Evolutionary conservation across 2,329 filamentous ascomycete genomes (phyloP).

Genomic region (Thielaviopsis populi): DNA sequence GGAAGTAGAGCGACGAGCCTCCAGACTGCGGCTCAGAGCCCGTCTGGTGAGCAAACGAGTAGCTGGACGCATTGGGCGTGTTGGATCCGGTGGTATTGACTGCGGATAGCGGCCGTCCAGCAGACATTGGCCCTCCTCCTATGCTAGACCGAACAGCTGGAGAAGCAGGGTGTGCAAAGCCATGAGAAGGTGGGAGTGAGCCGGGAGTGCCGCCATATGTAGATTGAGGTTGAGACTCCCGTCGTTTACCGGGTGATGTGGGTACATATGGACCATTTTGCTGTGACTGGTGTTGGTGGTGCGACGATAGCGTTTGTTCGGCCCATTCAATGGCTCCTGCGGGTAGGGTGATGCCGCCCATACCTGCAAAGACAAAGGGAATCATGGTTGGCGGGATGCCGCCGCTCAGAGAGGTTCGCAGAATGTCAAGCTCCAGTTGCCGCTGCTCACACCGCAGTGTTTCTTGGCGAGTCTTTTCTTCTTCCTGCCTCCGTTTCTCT

Average conservation of each 20-base stretch:
- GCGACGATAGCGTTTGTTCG: constrained; percentile 44
- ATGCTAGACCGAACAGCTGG: constrained; percentile 9
- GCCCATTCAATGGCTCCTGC: constrained; percentile 51
- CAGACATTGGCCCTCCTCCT: constrained; percentile 7
- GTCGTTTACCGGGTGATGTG: constrained; percentile 10
- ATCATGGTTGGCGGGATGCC: constrained; percentile 62
- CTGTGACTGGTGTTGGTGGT: constrained; percentile 18
- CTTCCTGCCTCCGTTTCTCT: constrained; percentile 57
- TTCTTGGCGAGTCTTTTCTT: constrained; percentile 54
- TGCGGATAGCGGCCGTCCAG: constrained; percentile 27
- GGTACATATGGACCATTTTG: constrained; percentile 22
- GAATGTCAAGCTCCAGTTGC: constrained; percentile 56
- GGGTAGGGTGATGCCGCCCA: constrained; percentile 47
- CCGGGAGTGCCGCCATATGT: constrained; percentile 27
- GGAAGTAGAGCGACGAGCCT: constrained; percentile 58
- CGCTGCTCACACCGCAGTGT: constrained; percentile 54
- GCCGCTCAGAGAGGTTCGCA: constrained; percentile 50
- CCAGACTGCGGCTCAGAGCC: constrained; percentile 42
- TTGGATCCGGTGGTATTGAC: constrained; percentile 14
- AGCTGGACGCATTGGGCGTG: constrained; percentile 8
- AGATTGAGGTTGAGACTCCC: constrained; percentile 26
- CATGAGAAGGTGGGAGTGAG: constrained; percentile 1
- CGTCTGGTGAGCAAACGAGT: constrained; percentile 33
- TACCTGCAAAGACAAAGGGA: constrained; percentile 58
- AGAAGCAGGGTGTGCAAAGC: constrained; percentile 9